Conservation (phyloP, 306 rosid genomes). For the Astragalus glycyphyllos region DNA sequence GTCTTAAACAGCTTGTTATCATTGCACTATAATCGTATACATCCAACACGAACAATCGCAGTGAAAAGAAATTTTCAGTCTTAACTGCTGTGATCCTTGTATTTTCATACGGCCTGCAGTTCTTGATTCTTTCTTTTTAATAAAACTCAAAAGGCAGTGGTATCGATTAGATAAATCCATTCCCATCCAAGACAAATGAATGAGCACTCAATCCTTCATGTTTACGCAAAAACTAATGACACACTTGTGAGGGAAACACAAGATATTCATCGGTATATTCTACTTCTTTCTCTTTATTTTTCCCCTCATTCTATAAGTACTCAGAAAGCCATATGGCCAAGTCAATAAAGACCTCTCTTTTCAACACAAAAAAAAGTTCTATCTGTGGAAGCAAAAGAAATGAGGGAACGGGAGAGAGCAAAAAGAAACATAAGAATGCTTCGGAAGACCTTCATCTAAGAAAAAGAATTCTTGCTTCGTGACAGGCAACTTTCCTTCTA, state of each 20-base stretch:
- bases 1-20: background rate
- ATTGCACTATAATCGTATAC: background rate
- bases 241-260: background rate
- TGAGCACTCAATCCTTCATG: background rate
- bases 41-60: background rate
- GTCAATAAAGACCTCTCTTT: background rate
- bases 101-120: background rate
- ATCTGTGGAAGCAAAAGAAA: background rate
- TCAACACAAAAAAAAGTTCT: background rate
- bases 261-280: background rate
- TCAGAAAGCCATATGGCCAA: background rate
- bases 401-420: background rate
- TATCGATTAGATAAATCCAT: slow-evolving; percentile 7
- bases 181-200: background rate
- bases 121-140: background rate
- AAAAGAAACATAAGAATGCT: background rate
- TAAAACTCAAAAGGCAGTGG: background rate
- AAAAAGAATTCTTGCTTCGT: slow-evolving; percentile 23
- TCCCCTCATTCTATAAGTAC: background rate
- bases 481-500: slow-evolving; percentile 14
- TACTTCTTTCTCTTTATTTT: background rate
- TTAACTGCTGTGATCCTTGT: background rate
- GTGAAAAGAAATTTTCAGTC: slow-evolving; percentile 7
- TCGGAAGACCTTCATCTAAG: slow-evolving; percentile 3
- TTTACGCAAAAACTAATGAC: background rate